Percentiles rank a stretch among this genome's conserved stretches.
Evolutionary conservation across 169 alveolate species (phyloP).

Genomic region (Eimeria maxima): DNA sequence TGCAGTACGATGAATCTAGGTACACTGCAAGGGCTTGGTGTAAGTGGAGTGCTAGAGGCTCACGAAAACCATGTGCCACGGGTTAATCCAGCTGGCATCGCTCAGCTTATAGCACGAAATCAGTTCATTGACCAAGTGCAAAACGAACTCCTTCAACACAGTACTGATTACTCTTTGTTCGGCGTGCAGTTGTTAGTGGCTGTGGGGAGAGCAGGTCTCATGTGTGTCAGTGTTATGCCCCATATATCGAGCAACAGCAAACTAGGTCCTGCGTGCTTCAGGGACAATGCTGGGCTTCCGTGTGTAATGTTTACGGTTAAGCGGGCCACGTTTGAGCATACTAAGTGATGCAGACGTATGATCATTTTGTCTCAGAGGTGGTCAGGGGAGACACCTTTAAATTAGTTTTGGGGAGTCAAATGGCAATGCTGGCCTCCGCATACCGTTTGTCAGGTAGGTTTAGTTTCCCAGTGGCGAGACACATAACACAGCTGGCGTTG

Average conservation of each 20-base stretch:
- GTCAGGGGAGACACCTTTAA: neutral
- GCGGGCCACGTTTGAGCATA: neutral
- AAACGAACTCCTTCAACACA: neutral
- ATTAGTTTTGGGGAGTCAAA: neutral
- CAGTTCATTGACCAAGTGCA: neutral
- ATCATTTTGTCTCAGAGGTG: neutral
- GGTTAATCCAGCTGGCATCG: neutral
- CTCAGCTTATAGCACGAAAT: neutral
- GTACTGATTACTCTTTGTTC: neutral
- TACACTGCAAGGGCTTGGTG: no score
- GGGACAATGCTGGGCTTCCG: neutral
- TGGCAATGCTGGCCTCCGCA: neutral
- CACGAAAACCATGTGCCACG: neutral
- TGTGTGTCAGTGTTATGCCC: neutral
- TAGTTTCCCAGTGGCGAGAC: neutral
- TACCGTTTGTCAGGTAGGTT: neutral
- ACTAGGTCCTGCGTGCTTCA: neutral
- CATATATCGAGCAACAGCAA: neutral
- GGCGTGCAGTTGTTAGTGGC: neutral
- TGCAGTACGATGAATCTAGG: no score
- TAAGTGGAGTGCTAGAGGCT: neutral
- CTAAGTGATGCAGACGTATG: neutral
- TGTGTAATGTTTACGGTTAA: neutral
- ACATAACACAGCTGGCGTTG: neutral
- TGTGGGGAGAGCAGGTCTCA: neutral